A percentile compares a stretch with the other conserved stretches of the same genome.
These are phyloP conservation scores for Lasiosphaeris hirsuta DNA, from an alignment of 495 filamentous ascomycete species.

Conservation along the genomic window DNA sequence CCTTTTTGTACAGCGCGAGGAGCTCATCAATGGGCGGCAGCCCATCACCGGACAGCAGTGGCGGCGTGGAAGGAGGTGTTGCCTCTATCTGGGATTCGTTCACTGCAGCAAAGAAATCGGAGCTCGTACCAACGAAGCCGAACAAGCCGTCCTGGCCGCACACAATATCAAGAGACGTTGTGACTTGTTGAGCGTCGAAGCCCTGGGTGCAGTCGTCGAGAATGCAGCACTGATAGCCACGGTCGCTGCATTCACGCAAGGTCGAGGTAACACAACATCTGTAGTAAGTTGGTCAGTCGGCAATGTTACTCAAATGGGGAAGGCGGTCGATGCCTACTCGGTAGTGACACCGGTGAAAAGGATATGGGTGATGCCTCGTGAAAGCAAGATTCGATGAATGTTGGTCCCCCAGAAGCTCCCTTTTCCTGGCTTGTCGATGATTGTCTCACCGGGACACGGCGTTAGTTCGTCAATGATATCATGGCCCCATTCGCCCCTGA, in stretches of 20 bases:
- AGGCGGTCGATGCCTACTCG: slow-evolving; percentile 24
- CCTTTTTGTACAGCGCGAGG: slow-evolving; percentile 31
- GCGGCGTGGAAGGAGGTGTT: slow-evolving; percentile 33
- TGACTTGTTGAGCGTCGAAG: slow-evolving; percentile 35
- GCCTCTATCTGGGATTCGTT: slow-evolving; percentile 24
- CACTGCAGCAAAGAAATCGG: slow-evolving; percentile 34
- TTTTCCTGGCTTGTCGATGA: slow-evolving; percentile 67
- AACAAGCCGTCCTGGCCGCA: slow-evolving; percentile 41
- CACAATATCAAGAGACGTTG: slow-evolving; percentile 35
- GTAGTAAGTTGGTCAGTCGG: neutral
- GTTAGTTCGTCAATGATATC: slow-evolving; percentile 60
- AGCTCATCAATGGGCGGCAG: slow-evolving; percentile 36
- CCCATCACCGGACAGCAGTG: slow-evolving; percentile 19
- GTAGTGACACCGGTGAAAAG: slow-evolving; percentile 56
- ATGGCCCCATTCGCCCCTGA: slow-evolving; percentile 62
- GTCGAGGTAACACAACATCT: slow-evolving; percentile 63
- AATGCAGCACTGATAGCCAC: slow-evolving; percentile 67
- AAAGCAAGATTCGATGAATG: slow-evolving; percentile 57
- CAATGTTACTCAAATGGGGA: neutral
- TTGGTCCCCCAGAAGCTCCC: slow-evolving; percentile 64
- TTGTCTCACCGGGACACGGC: slow-evolving; percentile 54
- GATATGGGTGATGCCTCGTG: slow-evolving; percentile 63
- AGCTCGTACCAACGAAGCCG: slow-evolving; percentile 43
- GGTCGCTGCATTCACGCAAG: slow-evolving; percentile 68
- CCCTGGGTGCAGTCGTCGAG: slow-evolving; percentile 39